phyloP scores from a whole-genome alignment of 169 alveolate genomes.

The Theileria orientalis region DNA sequence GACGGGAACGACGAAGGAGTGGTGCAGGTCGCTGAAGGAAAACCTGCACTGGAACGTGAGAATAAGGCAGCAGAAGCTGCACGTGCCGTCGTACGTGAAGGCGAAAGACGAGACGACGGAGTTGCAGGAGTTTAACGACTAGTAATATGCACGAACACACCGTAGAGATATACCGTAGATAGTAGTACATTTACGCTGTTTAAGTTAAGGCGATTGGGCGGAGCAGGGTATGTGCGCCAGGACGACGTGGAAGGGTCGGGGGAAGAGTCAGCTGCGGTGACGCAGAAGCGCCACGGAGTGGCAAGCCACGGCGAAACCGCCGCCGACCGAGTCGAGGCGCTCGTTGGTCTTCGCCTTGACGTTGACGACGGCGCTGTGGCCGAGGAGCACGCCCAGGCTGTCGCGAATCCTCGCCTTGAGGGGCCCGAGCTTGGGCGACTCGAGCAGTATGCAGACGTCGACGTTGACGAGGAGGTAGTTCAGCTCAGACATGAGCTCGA shows the following conservation, averaged over 20 bases:
- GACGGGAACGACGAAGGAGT: conserved; percentile 54
- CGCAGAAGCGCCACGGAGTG: conserved; percentile 47
- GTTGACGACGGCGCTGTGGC: conserved; percentile 29
- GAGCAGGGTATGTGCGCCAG: too few relatives aligned
- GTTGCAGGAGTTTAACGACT: too few relatives aligned
- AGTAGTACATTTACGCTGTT: background rate
- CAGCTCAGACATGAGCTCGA: conserved; percentile 11
- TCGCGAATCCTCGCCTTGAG: conserved; percentile 6
- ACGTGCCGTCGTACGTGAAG: conserved; percentile 33
- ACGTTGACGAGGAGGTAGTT: conserved; percentile 45
- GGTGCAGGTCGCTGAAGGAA: conserved; percentile 59
- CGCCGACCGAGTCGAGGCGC: conserved; percentile 60
- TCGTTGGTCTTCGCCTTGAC: conserved; percentile 70
- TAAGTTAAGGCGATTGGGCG: too few relatives aligned
- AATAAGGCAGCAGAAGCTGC: conserved; percentile 55
- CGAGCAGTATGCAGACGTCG: conserved; percentile 44
- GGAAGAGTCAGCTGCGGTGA: too few relatives aligned
- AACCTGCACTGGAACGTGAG: conserved; percentile 67
- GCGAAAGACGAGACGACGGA: background rate
- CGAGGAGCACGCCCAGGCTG: conserved; percentile 18
- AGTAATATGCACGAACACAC: too few relatives aligned
- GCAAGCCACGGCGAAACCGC: conserved; percentile 60
- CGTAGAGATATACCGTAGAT: background rate
- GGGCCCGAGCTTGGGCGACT: conserved; percentile 34
- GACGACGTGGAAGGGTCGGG: too few relatives aligned